Evolutionary conservation across 140 eudicot species (phyloP).

Genomic region (Flaveria floridana): DNA sequence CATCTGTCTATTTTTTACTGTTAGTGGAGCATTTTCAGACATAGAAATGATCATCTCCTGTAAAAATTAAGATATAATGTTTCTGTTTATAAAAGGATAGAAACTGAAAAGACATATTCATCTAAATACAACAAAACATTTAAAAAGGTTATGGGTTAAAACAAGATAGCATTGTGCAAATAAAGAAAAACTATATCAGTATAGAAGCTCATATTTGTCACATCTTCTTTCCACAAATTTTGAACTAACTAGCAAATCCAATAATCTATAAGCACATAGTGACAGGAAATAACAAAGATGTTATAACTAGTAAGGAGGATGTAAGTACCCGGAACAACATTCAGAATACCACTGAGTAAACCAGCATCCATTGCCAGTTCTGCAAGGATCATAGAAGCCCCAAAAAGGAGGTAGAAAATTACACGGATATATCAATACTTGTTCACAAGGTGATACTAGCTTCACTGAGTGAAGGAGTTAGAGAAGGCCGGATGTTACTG

Average conservation of each 20-base stretch:
- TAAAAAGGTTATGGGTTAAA: not conserved
- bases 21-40: too few species aligned
- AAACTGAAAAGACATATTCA: too few species aligned
- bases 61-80: too few species aligned
- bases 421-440: too few species aligned
- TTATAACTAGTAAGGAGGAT: not conserved
- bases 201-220: not conserved
- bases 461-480: conserved; percentile 82
- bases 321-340: not conserved
- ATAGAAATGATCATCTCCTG: too few species aligned
- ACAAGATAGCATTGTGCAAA: not conserved
- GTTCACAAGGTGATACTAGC: conserved; percentile 93
- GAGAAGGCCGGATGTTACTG: conserved; percentile 80
- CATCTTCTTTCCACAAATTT: conserved; percentile 4
- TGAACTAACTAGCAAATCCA: too few species aligned
- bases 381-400: not conserved
- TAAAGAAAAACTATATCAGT: conserved; percentile 9
- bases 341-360: not conserved
- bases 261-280: not conserved
- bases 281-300: not conserved
- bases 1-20: too few species aligned
- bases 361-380: not conserved
- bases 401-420: not conserved
- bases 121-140: not conserved
- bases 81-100: not conserved